Base-by-base conservation (phyloP, 1,284 basidiomycete species). In the Irpex rosettiformis region DNA sequence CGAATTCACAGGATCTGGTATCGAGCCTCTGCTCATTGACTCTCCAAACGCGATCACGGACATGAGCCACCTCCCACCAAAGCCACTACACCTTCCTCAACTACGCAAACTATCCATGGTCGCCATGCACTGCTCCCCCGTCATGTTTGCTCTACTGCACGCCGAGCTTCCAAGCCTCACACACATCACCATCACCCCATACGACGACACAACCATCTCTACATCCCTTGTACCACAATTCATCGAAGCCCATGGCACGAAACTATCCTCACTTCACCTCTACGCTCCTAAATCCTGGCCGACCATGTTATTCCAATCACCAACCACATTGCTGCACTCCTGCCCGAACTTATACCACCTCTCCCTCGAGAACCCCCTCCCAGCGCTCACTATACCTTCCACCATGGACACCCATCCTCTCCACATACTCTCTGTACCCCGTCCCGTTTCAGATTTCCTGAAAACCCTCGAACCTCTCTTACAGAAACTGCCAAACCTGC, bases 281-380 rank as follows among this genome's bases (percentile, higher is more conserved):
- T 82, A 84, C 52, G 86, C 87, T 1, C 84, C 85, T 0, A 87
- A 88, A 65, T 90, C 87, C 81, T 92, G 88, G 86, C 91, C 88
- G 0, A 83, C 82, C 2, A 75, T 76, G 45, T 76, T 84, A 43
- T 81, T 83, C 61, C 79, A 85, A 16, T 85, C 87, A 1, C 84
- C 88, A 0, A 62, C 70, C 0, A 75, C 75, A 21, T 61, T 91
- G 4, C 75, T 92, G 7, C 67, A 73, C 33, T 77, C 75, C 11
- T 84, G 80, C 29, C 87, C 88, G 3, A 75, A 77, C 29, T 74
- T 91, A 6, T 77, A 75, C 24, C 84, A 88, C 64, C 79, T 90
- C 29, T 87, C 87, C 0, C 78, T 91, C 48, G 88, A 89, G 70
- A 76, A 72, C 16, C 91, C 89, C 0, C 71, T 83, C 33, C 89